Evolutionary conservation across 2,329 filamentous ascomycete species (phyloP).

Genomic region (Botrytis fabae): DNA sequence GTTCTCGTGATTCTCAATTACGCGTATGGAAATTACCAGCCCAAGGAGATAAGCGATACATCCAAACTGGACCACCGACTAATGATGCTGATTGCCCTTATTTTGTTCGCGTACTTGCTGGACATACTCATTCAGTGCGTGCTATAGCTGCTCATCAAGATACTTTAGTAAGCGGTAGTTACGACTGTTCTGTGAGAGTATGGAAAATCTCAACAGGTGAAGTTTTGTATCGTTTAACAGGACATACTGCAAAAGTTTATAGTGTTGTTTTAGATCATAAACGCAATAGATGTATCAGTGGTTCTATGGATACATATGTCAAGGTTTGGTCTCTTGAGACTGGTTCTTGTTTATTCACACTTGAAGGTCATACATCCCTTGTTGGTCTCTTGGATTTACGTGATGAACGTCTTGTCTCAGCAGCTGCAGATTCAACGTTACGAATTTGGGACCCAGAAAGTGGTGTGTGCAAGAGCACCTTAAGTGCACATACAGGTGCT

Average conservation of each 20-base stretch:
- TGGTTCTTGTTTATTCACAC: slow-evolving; percentile 79
- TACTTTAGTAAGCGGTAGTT: slow-evolving; percentile 94
- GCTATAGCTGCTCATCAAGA: slow-evolving; percentile 94
- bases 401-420: slow-evolving; percentile 87
- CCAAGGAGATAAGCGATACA: slow-evolving; percentile 72
- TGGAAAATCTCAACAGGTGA: slow-evolving; percentile 98
- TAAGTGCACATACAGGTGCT: slow-evolving; percentile 92
- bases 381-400: slow-evolving; percentile 89
- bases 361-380: slow-evolving; percentile 89
- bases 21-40: slow-evolving; percentile 93
- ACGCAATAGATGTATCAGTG: slow-evolving; percentile 93
- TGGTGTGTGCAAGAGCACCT: slow-evolving; percentile 83
- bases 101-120: slow-evolving; percentile 82
- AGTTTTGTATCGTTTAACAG: slow-evolving; percentile 76
- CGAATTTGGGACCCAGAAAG: slow-evolving; percentile 96
- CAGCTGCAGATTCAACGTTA: slow-evolving; percentile 91
- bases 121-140: slow-evolving; percentile 90
- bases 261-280: slow-evolving; percentile 92
- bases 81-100: slow-evolving; percentile 85
- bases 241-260: slow-evolving; percentile 92
- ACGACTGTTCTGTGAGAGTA: slow-evolving; percentile 91
- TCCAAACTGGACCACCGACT: slow-evolving; percentile 73
- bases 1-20: slow-evolving; percentile 90
- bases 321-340: slow-evolving; percentile 96
- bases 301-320: slow-evolving; percentile 96